Conservation (phyloP, 1,284 basidiomycete genomes). For the Volvariella volvacea region DNA sequence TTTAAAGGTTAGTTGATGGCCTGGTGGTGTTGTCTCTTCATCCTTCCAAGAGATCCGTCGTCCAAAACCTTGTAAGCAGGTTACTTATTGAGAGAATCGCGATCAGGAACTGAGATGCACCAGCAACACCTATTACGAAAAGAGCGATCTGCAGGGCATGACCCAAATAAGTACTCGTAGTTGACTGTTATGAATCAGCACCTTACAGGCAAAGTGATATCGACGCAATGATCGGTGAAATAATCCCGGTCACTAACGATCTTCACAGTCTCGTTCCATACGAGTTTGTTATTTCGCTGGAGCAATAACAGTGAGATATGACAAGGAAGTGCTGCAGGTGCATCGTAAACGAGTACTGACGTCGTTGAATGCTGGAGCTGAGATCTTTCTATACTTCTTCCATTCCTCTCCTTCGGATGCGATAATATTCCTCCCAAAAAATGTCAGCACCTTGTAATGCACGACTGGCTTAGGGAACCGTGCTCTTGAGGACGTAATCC, state of each 20-base stretch:
- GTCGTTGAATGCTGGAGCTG: constrained; percentile 33
- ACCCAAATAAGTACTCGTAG: no score
- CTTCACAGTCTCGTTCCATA: constrained; percentile 47
- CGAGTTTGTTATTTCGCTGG: constrained; percentile 49
- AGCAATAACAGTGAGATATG: neutral
- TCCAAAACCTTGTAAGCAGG: constrained; percentile 38
- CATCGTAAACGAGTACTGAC: constrained; percentile 13
- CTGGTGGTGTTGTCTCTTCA: constrained; percentile 30
- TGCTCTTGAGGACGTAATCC: constrained; percentile 25
- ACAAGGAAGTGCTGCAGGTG: neutral
- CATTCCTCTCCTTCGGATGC: constrained; percentile 54
- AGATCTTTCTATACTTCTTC: constrained; percentile 49
- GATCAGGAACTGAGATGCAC: constrained; percentile 17
- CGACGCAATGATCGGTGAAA: constrained; percentile 28
- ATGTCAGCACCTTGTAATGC: constrained; percentile 19
- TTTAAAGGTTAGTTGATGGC: constrained; percentile 51
- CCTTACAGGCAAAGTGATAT: constrained; percentile 42
- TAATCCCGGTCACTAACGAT: constrained; percentile 29
- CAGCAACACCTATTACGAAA: constrained; percentile 49
- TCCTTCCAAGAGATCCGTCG: constrained; percentile 44
- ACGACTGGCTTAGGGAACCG: constrained; percentile 30
- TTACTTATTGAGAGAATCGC: neutral
- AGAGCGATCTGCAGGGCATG: constrained; percentile 38
- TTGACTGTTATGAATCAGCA: no score
- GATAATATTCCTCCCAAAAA: constrained; percentile 49